phyloP scores from a whole-genome alignment of 1,139 yeast genomes.

The Yamadazyma membranifaciens region DNA sequence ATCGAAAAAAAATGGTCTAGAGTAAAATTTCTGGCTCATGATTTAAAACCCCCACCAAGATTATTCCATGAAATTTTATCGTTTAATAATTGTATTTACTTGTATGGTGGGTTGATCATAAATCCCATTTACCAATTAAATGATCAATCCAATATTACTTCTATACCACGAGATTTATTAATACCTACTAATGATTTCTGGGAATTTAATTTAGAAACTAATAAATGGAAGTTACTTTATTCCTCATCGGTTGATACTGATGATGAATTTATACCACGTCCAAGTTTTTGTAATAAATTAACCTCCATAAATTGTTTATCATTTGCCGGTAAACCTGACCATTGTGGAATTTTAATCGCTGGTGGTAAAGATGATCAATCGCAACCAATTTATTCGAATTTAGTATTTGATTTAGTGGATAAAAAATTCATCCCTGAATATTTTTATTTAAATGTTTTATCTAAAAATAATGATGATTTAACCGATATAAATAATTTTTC shows the following conservation, averaged over 20 bases:
- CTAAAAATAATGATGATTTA: neutral
- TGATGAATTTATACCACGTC: constrained; percentile 31
- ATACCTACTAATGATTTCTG: constrained; percentile 62
- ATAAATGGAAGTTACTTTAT: constrained; percentile 51
- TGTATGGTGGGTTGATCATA: constrained; percentile 61
- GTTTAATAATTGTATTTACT: constrained; percentile 47
- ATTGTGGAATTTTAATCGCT: constrained; percentile 54
- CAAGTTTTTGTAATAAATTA: constrained; percentile 55
- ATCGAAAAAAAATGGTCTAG: constrained; percentile 57
- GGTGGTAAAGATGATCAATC: constrained; percentile 59
- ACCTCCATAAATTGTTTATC: constrained; percentile 42
- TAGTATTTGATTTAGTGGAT: constrained; percentile 53
- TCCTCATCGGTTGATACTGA: constrained; percentile 4
- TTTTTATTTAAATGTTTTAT: constrained; percentile 5
- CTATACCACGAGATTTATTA: constrained; percentile 20
- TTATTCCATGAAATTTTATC: constrained; percentile 58
- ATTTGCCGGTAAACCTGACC: constrained; percentile 44
- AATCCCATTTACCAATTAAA: constrained; percentile 10
- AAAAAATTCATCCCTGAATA: constrained; percentile 34
- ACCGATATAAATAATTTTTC: constrained; percentile 15
- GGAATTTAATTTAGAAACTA: constrained; percentile 54
- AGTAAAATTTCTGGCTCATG: constrained; percentile 18
- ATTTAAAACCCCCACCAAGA: constrained; percentile 49
- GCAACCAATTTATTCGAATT: constrained; percentile 39
- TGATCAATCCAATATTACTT: constrained; percentile 8